phyloP scores from a whole-genome alignment of 805 yeast species.

The Tetrapisispora phaffii region DNA sequence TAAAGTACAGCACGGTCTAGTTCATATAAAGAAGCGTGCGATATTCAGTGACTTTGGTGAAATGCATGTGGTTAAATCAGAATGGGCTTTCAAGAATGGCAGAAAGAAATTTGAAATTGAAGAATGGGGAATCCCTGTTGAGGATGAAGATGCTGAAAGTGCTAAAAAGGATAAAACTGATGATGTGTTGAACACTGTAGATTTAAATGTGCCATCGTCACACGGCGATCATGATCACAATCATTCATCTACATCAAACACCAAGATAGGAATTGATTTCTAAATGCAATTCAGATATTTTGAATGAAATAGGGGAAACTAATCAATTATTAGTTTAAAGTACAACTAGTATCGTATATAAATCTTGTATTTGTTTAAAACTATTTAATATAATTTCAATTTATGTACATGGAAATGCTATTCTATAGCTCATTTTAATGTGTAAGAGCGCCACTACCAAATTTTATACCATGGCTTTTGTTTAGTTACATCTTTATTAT shows the following conservation, averaged over 20 bases:
- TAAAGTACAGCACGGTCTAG: slow-evolving; percentile 76
- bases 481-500: not conserved
- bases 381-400: too few relatives aligned
- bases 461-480: slow-evolving; percentile 1
- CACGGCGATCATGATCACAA: not conserved
- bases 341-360: too few relatives aligned
- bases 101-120: slow-evolving; percentile 76
- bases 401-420: not conserved
- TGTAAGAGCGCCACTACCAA: not conserved
- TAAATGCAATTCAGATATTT: slow-evolving; percentile 1
- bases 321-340: too few relatives aligned
- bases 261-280: slow-evolving; percentile 11
- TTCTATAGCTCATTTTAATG: too few relatives aligned
- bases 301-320: too few relatives aligned
- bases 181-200: not conserved
- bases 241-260: slow-evolving; percentile 4
- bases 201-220: not conserved
- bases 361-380: too few relatives aligned
- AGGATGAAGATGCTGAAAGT: slow-evolving; percentile 48
- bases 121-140: slow-evolving; percentile 96
- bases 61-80: slow-evolving; percentile 66
- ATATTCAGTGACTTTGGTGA: slow-evolving; percentile 57
- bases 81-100: slow-evolving; percentile 80
- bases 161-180: not conserved
- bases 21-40: slow-evolving; percentile 68